Evolutionary conservation across 495 filamentous ascomycete genomes (phyloP).

Genomic region (Penicillium argentinense): DNA sequence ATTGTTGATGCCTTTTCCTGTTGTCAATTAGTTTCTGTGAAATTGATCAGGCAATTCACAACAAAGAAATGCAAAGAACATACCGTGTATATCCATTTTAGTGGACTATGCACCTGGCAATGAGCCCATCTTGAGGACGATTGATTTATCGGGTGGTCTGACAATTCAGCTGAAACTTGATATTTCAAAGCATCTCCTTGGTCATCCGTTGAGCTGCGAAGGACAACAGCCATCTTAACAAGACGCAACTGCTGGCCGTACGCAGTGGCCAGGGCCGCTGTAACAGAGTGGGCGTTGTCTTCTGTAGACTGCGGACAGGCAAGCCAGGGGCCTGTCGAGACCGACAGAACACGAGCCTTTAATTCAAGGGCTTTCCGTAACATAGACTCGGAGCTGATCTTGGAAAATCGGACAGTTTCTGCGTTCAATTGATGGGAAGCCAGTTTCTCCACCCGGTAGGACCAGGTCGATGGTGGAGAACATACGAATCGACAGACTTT

Average conservation of each 20-base stretch:
- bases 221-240: slow-evolving; percentile 23
- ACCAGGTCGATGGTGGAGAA: background rate
- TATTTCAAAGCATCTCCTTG: background rate
- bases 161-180: slow-evolving; percentile 7
- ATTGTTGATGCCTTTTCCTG: slow-evolving; percentile 21
- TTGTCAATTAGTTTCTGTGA: background rate
- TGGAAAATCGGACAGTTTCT: slow-evolving; percentile 7
- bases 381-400: slow-evolving; percentile 27
- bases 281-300: slow-evolving; percentile 11
- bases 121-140: slow-evolving; percentile 2
- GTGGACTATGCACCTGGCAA: slow-evolving; percentile 33
- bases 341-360: slow-evolving; percentile 19
- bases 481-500: slow-evolving; percentile 11
- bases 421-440: slow-evolving; percentile 19
- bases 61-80: too few relatives aligned
- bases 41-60: background rate
- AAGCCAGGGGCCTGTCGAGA: slow-evolving; percentile 44
- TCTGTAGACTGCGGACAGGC: background rate
- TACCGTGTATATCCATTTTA: slow-evolving; percentile 38
- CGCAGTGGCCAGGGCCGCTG: slow-evolving; percentile 27
- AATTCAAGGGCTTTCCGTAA: slow-evolving; percentile 27
- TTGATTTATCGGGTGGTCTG: slow-evolving; percentile 16
- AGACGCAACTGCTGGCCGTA: slow-evolving; percentile 32
- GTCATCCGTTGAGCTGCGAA: slow-evolving; percentile 4
- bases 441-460: slow-evolving; percentile 28